Evolutionary conservation across 352 stramenopile species (phyloP).

Genomic region (Phytophthora litchii): DNA sequence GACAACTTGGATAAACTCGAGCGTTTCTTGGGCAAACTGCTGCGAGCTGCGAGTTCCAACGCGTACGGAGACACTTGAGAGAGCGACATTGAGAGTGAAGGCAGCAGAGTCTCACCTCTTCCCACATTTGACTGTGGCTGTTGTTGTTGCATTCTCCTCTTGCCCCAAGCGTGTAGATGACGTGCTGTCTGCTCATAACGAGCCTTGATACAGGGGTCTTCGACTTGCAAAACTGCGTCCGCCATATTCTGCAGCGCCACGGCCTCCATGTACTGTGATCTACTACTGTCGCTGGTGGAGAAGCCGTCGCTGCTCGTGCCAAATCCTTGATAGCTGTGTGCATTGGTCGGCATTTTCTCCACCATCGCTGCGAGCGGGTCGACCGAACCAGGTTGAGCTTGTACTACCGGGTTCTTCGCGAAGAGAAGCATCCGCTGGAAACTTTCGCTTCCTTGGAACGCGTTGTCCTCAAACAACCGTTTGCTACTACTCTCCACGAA

Average conservation of each 20-base stretch:
- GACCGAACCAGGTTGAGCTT: slow-evolving; percentile 1
- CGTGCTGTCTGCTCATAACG: slow-evolving; percentile 34
- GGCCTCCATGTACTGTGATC: slow-evolving; percentile 30
- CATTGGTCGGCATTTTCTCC: slow-evolving; percentile 33
- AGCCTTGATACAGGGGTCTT: slow-evolving; percentile 32
- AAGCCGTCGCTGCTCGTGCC: slow-evolving; percentile 9
- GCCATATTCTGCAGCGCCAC: slow-evolving; percentile 35
- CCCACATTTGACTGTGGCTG: neutral
- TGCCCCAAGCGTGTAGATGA: slow-evolving; percentile 42
- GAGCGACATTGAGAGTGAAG: slow-evolving; percentile 29
- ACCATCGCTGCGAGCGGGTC: slow-evolving; percentile 36
- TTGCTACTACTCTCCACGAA: slow-evolving; percentile 30
- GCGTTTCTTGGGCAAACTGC: slow-evolving; percentile 64
- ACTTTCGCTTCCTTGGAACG: slow-evolving; percentile 35
- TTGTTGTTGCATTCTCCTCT: slow-evolving; percentile 35
- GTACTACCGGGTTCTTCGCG: slow-evolving; percentile 21
- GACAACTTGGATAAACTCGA: slow-evolving; percentile 77
- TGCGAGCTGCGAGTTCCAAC: slow-evolving; percentile 40
- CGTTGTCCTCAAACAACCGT: slow-evolving; percentile 38
- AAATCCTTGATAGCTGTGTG: slow-evolving; percentile 5
- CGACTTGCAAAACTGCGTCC: slow-evolving; percentile 21
- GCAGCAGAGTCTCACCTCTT: slow-evolving; percentile 3
- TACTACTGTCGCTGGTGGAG: slow-evolving; percentile 9
- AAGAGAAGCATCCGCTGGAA: slow-evolving; percentile 38
- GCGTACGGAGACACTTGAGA: slow-evolving; percentile 38